Conservation (phyloP, 2,329 filamentous ascomycete species). For the Coniochaeta sp. region DNA sequence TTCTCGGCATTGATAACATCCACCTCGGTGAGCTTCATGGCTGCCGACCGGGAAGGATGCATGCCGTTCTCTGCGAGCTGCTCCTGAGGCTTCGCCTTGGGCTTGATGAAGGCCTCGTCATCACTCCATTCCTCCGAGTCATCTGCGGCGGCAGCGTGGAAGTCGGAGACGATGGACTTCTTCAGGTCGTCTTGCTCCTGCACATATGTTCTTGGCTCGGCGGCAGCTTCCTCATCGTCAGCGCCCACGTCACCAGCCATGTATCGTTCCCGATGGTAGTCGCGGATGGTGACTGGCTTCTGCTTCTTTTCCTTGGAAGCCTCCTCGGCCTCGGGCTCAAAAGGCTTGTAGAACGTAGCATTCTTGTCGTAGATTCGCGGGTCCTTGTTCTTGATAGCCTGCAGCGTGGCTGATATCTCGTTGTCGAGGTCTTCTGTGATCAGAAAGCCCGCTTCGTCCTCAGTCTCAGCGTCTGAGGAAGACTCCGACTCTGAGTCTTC, state of each 20-base stretch:
- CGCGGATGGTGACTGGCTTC: slow-evolving; percentile 76
- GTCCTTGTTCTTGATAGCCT: slow-evolving; percentile 85
- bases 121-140: slow-evolving; percentile 39
- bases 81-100: slow-evolving; percentile 60
- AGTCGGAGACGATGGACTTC: slow-evolving; percentile 68
- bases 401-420: slow-evolving; percentile 78
- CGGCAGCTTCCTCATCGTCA: slow-evolving; percentile 32
- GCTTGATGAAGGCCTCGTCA: slow-evolving; percentile 70
- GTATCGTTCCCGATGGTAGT: slow-evolving; percentile 92
- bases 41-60: slow-evolving; percentile 46
- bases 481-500: slow-evolving; percentile 56
- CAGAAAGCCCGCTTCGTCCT: slow-evolving; percentile 85
- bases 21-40: slow-evolving; percentile 42
- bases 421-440: slow-evolving; percentile 79
- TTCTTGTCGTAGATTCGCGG: slow-evolving; percentile 81
- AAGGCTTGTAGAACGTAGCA: slow-evolving; percentile 67
- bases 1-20: slow-evolving; percentile 74
- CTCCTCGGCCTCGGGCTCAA: slow-evolving; percentile 40
- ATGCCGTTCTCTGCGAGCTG: slow-evolving; percentile 34
- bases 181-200: slow-evolving; percentile 86
- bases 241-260: slow-evolving; percentile 60
- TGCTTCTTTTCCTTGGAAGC: slow-evolving; percentile 52
- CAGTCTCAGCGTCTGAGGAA: slow-evolving; percentile 66
- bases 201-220: slow-evolving; percentile 62
- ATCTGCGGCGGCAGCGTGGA: slow-evolving; percentile 53